phyloP scores from a whole-genome alignment of 2,329 filamentous ascomycete genomes.

The Colletotrichum higginsianum region DNA sequence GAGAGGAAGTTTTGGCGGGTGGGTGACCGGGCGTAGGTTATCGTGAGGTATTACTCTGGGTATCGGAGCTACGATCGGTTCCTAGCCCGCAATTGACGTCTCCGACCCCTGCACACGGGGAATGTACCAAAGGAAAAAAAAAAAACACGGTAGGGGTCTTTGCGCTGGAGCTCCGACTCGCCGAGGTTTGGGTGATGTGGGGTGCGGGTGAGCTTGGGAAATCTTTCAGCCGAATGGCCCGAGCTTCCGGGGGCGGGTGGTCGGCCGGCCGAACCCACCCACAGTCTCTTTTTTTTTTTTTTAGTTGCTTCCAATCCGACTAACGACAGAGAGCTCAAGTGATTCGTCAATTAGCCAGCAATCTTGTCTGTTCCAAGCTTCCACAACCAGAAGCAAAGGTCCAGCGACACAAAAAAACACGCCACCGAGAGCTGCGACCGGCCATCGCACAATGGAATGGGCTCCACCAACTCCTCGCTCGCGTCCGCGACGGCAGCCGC shows the following conservation, averaged over 20 bases:
- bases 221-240: slow-evolving; percentile 31
- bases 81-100: not conserved
- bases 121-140: slow-evolving; percentile 4
- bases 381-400: not conserved
- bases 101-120: not conserved
- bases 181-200: not conserved
- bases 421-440: not conserved
- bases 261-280: not conserved
- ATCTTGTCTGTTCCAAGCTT: not conserved
- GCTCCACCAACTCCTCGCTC: slow-evolving; percentile 21
- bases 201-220: slow-evolving; percentile 14
- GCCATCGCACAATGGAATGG: slow-evolving; percentile 36
- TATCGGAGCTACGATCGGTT: slow-evolving; percentile 39
- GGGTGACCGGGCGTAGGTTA: not conserved
- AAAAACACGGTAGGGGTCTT: slow-evolving; percentile 4
- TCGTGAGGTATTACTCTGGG: slow-evolving; percentile 15
- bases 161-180: slow-evolving; percentile 9
- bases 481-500: slow-evolving; percentile 17
- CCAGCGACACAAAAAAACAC: not conserved
- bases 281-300: not conserved
- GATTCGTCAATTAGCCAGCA: slow-evolving; percentile 24
- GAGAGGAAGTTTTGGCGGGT: not conserved
- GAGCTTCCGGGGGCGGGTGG: slow-evolving; percentile 9
- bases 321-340: not conserved
- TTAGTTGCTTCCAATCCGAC: not conserved